Evolutionary conservation across 108 stramenopile species (phyloP).

Genomic region (Stephanodiscus minutulus): DNA sequence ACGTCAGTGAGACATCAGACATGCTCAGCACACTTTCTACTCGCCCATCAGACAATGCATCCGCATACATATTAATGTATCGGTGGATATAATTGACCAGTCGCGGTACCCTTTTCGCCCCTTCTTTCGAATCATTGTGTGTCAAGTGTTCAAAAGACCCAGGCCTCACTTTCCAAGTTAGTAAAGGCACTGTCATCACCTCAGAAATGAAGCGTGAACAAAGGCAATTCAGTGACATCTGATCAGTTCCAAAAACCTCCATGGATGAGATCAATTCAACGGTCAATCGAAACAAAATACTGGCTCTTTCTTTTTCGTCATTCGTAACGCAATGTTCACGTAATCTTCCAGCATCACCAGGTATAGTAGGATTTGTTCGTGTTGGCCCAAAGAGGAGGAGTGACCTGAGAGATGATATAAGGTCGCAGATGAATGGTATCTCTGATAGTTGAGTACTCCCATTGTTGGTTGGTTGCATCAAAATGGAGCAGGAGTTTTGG

Average conservation of each 20-base stretch:
- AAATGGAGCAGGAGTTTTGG: constrained; percentile 26
- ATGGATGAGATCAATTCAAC: constrained; percentile 38
- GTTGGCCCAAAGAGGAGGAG: constrained; percentile 55
- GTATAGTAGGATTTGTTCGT: constrained; percentile 52
- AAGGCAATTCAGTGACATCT: constrained; percentile 30
- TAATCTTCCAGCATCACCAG: constrained; percentile 42
- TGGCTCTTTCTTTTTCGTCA: constrained; percentile 52
- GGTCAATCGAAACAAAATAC: constrained; percentile 44
- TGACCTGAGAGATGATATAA: constrained; percentile 39
- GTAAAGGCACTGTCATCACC: constrained; percentile 72
- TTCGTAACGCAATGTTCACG: constrained; percentile 59
- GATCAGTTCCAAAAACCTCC: constrained; percentile 11
- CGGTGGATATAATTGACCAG: constrained; percentile 47
- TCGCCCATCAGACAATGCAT: constrained; percentile 47
- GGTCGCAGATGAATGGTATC: constrained; percentile 23
- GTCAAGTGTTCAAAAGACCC: constrained; percentile 31
- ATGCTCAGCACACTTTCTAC: constrained; percentile 49
- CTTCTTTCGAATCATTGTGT: neutral
- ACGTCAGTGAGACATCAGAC: constrained; percentile 60
- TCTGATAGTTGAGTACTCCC: constrained; percentile 1
- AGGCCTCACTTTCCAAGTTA: constrained; percentile 66
- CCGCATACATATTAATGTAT: constrained; percentile 43
- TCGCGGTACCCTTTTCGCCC: constrained; percentile 15
- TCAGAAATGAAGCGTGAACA: constrained; percentile 65
- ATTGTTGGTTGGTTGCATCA: constrained; percentile 26